These are phyloP conservation scores for Lycium ferocissimum DNA, from an alignment of 257 asterid genomes.

Conservation along the genomic window DNA sequence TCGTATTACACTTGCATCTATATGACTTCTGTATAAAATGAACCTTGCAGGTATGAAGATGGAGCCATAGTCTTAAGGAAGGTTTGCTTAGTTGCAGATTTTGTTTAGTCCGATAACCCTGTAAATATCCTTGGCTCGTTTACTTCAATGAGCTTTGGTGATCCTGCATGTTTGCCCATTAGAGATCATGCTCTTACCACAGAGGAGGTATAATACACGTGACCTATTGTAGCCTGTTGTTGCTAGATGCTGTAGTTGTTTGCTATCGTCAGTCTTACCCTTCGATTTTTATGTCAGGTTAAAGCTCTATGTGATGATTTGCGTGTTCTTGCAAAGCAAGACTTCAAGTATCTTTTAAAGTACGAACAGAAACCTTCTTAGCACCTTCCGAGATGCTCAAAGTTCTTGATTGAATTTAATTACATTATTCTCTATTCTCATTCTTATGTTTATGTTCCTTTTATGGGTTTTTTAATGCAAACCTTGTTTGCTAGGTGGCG, in stretches of 20 bases:
- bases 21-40: slow-evolving; percentile 3
- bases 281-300: slow-evolving; percentile 51
- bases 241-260: slow-evolving; percentile 6
- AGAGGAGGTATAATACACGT: slow-evolving; percentile 65
- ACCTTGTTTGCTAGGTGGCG: slow-evolving; percentile 75
- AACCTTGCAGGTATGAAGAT: slow-evolving; percentile 75
- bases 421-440: slow-evolving; percentile 12
- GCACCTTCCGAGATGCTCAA: neutral
- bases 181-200: slow-evolving; percentile 77
- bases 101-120: slow-evolving; percentile 73
- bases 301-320: slow-evolving; percentile 87
- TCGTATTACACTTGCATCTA: neutral
- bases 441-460: neutral
- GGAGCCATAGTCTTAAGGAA: slow-evolving; percentile 81
- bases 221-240: neutral
- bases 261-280: slow-evolving; percentile 12
- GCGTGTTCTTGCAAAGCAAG: slow-evolving; percentile 89
- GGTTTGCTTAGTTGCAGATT: slow-evolving; percentile 74
- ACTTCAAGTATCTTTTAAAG: slow-evolving; percentile 84
- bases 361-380: slow-evolving; percentile 41
- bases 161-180: slow-evolving; percentile 63
- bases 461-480: neutral
- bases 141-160: slow-evolving; percentile 69
- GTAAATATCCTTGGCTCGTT: slow-evolving; percentile 86
- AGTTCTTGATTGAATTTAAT: neutral